Percentiles rank a stretch among this genome's conserved stretches.
Conservation (phyloP, 805 yeast genomes). For the Starmerella bombicola region DNA sequence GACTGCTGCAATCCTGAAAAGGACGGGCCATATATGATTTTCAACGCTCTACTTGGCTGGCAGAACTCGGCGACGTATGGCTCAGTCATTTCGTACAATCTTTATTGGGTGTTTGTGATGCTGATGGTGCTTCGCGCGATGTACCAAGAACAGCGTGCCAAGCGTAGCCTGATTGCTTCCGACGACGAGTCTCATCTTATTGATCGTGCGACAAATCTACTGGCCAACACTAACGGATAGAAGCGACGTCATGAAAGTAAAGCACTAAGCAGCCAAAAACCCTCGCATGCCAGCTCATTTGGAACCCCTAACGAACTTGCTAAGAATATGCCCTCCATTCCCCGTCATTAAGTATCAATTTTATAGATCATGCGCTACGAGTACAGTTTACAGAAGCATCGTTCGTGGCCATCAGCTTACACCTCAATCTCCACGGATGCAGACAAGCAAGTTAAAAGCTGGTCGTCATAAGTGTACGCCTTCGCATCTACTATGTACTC, state of each 20-base stretch:
- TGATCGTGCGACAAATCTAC: slow-evolving; percentile 15
- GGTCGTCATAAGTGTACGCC: slow-evolving; percentile 78
- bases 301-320: no score
- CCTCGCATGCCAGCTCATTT: no score
- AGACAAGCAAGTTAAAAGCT: slow-evolving; percentile 67
- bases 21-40: slow-evolving; percentile 88
- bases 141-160: slow-evolving; percentile 31
- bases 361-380: no score
- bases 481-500: slow-evolving; percentile 74
- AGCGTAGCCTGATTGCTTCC: neutral
- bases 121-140: slow-evolving; percentile 36
- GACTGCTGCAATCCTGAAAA: slow-evolving; percentile 86
- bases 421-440: slow-evolving; percentile 34
- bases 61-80: slow-evolving; percentile 88
- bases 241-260: neutral
- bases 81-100: slow-evolving; percentile 58
- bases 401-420: no score
- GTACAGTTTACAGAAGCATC: no score
- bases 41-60: slow-evolving; percentile 87
- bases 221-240: slow-evolving; percentile 1
- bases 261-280: no score
- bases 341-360: no score
- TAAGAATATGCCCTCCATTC: no score
- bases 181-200: slow-evolving; percentile 17
- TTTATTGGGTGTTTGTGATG: slow-evolving; percentile 51